A percentile compares a stretch with the other conserved stretches of the same genome.
These are phyloP conservation scores for Pythium pyrilobum DNA, from an alignment of 352 stramenopile genomes.

Conservation along the genomic window DNA sequence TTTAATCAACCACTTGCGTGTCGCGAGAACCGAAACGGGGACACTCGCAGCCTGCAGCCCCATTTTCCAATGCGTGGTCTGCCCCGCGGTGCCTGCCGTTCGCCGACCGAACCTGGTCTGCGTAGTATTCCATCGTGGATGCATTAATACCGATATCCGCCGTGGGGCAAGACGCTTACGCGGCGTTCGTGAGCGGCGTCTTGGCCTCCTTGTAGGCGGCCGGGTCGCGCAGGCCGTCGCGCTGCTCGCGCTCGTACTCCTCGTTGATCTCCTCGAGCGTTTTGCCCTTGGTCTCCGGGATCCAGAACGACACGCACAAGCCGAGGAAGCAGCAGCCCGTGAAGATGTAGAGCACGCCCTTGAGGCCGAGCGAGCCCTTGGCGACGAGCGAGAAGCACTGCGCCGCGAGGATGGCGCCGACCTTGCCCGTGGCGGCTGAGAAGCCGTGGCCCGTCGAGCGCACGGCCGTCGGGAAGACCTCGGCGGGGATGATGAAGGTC, in stretches of 20 bases:
- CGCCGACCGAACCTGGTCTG: too few relatives aligned
- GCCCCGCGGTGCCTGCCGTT: too few relatives aligned
- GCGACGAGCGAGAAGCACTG: constrained; percentile 43
- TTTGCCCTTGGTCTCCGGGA: constrained; percentile 46
- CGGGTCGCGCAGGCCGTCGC: not conserved
- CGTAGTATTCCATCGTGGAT: too few relatives aligned
- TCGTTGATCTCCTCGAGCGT: constrained; percentile 42
- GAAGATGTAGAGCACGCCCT: constrained; percentile 20
- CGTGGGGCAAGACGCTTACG: too few relatives aligned
- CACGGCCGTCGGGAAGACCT: constrained; percentile 80
- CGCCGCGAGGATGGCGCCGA: constrained; percentile 53
- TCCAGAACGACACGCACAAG: constrained; percentile 43
- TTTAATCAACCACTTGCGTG: too few relatives aligned
- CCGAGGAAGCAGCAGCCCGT: constrained; percentile 38
- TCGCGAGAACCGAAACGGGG: too few relatives aligned
- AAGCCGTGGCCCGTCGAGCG: constrained; percentile 81
- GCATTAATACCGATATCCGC: too few relatives aligned
- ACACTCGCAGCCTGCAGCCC: too few relatives aligned
- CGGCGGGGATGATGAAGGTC: constrained; percentile 83
- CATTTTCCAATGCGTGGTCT: too few relatives aligned
- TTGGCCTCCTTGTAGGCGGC: constrained; percentile 7
- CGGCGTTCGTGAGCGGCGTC: constrained; percentile 3
- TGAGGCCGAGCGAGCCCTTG: constrained; percentile 36
- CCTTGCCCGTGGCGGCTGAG: constrained; percentile 22
- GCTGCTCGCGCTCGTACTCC: constrained; percentile 6